Percentiles rank a stretch among this genome's conserved stretches.
phyloP scores from a whole-genome alignment of 345 rosid genomes.

The Eutrema japonicum region DNA sequence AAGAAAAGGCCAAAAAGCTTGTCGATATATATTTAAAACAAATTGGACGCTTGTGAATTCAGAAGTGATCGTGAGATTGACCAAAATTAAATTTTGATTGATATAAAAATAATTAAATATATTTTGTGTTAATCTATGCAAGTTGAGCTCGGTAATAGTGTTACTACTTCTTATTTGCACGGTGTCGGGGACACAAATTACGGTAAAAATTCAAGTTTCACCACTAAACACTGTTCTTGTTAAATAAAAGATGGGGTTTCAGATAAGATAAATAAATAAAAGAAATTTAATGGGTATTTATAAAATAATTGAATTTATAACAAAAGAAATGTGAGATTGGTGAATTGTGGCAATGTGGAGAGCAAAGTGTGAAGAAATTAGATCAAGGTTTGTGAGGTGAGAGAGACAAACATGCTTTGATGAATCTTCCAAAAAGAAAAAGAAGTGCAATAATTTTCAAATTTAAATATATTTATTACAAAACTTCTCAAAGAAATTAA shows the following conservation, averaged over 20 bases:
- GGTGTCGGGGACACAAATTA: constrained; percentile 48
- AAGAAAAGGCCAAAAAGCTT: constrained; percentile 44
- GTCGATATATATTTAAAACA: constrained; percentile 35
- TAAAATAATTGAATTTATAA: neutral
- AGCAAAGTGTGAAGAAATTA: constrained; percentile 18
- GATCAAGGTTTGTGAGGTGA: constrained; percentile 35
- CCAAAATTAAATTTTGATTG: constrained; percentile 39
- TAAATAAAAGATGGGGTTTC: neutral
- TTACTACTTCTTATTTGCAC: constrained; percentile 44
- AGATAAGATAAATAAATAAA: constrained; percentile 1
- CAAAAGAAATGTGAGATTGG: constrained; percentile 10
- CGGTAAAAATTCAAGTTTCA: constrained; percentile 41
- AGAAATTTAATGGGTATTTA: too few species aligned
- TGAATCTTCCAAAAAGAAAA: constrained; percentile 10
- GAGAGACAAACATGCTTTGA: constrained; percentile 45
- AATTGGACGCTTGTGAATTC: constrained; percentile 44
- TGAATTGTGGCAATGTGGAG: constrained; percentile 30
- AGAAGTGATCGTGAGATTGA: constrained; percentile 33
- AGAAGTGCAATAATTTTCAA: constrained; percentile 2
- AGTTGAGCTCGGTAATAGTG: constrained; percentile 41
- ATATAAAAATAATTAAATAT: constrained; percentile 7
- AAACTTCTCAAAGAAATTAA: constrained; percentile 22
- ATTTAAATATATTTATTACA: constrained; percentile 12
- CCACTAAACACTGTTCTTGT: constrained; percentile 5
- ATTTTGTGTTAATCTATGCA: constrained; percentile 29